A percentile compares a stretch with the other conserved stretches of the same genome.
Conservation (phyloP, 1,284 basidiomycete species). For the Cutaneotrichosporon dermatis region DNA sequence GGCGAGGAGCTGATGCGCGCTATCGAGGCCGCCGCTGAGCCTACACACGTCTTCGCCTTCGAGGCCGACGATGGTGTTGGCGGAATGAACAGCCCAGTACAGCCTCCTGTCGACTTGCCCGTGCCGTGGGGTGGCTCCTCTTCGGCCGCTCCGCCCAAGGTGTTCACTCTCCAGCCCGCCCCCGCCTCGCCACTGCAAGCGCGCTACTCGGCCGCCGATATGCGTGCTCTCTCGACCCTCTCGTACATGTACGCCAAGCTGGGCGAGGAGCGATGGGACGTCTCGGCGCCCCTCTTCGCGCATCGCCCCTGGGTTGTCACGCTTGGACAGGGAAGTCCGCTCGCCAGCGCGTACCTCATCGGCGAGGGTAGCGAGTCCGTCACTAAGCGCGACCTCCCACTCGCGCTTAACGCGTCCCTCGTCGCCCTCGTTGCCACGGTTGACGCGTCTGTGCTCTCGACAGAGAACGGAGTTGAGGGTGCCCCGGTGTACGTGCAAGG, state of each 20-base stretch:
- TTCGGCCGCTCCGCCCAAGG: too few relatives aligned
- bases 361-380: slow-evolving; percentile 74
- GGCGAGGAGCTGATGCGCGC: slow-evolving; percentile 72
- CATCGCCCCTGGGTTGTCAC: slow-evolving; percentile 65
- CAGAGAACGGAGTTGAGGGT: too few relatives aligned
- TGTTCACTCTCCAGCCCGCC: slow-evolving; percentile 34
- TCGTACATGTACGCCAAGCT: slow-evolving; percentile 69
- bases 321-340: slow-evolving; percentile 48
- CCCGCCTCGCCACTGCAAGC: slow-evolving; percentile 46
- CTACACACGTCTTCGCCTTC: slow-evolving; percentile 64
- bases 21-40: slow-evolving; percentile 64
- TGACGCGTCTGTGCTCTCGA: not conserved
- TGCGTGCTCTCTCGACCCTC: slow-evolving; percentile 66
- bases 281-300: slow-evolving; percentile 63
- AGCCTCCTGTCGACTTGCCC: too few relatives aligned
- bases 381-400: slow-evolving; percentile 59
- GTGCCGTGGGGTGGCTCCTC: too few relatives aligned
- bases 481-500: too few relatives aligned
- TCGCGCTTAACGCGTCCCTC: slow-evolving; percentile 74
- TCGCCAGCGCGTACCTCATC: slow-evolving; percentile 61
- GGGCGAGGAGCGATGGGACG: slow-evolving; percentile 59
- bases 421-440: slow-evolving; percentile 61
- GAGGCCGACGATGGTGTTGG: too few relatives aligned
- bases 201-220: slow-evolving; percentile 66
- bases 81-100: not conserved